These are phyloP conservation scores for Chalara sp. DNA, from an alignment of 2,329 filamentous ascomycete species.

Conservation along the genomic window DNA sequence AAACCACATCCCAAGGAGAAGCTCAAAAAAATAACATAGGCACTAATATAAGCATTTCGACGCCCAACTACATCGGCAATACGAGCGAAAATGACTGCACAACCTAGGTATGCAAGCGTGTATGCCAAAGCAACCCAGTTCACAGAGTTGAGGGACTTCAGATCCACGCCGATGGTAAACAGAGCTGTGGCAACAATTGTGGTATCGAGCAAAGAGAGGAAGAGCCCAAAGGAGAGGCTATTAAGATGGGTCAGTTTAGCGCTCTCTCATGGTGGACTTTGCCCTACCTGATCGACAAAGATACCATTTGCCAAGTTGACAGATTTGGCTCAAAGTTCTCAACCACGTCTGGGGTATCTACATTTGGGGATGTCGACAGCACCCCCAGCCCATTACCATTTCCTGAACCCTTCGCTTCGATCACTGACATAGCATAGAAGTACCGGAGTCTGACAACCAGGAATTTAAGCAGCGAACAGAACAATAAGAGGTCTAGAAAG, in stretches of 20 bases:
- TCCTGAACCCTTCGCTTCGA: no score
- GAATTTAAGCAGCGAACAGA: no score
- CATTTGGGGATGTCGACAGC: no score
- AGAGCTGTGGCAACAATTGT: conserved; percentile 55
- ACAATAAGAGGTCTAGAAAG: no score
- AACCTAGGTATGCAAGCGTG: conserved; percentile 36
- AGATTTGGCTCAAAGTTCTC: not conserved
- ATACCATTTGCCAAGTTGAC: not conserved
- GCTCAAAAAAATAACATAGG: conserved; percentile 46
- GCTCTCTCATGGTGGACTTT: not conserved
- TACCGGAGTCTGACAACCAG: no score
- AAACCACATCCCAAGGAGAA: conserved; percentile 52
- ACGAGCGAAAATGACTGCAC: conserved; percentile 46
- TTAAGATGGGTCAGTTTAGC: not conserved
- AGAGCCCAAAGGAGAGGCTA: conserved; percentile 45
- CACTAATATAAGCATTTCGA: conserved; percentile 2
- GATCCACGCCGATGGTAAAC: conserved; percentile 46
- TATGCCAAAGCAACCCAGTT: conserved; percentile 52
- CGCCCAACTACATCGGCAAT: conserved; percentile 28
- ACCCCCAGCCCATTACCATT: no score
- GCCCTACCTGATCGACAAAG: not conserved
- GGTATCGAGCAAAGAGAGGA: conserved; percentile 53
- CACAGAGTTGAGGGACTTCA: conserved; percentile 36
- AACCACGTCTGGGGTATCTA: no score
- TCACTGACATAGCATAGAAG: no score